Evolutionary conservation across 2,329 filamentous ascomycete species (phyloP), one percentile per base, ranked within the genome.

Genomic region (Trichophyton verrucosum): DNA sequence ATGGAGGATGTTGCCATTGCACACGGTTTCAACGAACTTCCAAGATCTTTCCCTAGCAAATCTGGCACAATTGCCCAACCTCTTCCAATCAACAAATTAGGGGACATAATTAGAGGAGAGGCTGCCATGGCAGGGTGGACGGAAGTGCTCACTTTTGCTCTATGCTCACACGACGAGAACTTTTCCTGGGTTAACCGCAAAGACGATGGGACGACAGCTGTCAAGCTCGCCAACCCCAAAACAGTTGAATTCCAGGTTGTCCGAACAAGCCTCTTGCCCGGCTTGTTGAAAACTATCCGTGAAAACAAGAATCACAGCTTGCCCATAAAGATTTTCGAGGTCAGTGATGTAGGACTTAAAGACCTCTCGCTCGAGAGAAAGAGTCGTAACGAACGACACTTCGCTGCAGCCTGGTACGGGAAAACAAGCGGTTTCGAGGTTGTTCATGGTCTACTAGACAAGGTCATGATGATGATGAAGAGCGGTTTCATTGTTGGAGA

Each of bases 1-100:
- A 99, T 99, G 92, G 94, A 99, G 77, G 95, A 99, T 72, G 86
- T 95, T 20, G 94, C 91, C 46, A 94, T 99, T 65, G 91, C 90
- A 59, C 96, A 97, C 74, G 94, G 95, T 66, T 99, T 96, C 82
- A 99, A 99, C 81, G 90, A 88, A 65, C 86, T 99, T 17, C 91
- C 92, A 0, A 86, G 91, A 59, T 85, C 87, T 57, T 90, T 92
- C 70, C 91, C 91, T 7, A 91, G 86, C 74, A 91, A 91, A 71
- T 87, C 88, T 24, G 88, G 87, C 60, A 94, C 90, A 4, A 85
- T 96, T 63, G 95, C 89, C 55, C 87, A 90, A 61, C 90, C 91
- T 8, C 81, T 97, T 8, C 83, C 85, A 63, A 87, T 99, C 76
- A 99, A 99, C 81, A 97, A 96, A 77, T 86, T 99, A 46, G 82